Conservation (phyloP, 176 grass and related monocot species). For the Rhynchospora tenuis region DNA sequence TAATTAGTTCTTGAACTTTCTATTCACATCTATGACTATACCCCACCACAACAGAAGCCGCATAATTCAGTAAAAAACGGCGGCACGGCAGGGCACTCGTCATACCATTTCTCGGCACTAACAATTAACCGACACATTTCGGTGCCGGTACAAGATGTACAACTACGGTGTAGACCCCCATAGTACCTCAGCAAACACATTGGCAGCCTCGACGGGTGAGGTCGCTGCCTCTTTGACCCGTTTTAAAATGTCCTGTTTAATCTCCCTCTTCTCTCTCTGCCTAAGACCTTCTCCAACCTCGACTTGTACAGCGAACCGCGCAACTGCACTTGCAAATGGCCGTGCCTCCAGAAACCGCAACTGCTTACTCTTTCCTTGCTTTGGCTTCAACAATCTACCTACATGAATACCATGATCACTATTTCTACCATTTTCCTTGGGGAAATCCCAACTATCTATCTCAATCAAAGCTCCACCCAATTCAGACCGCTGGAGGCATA, state of each 20-base stretch:
- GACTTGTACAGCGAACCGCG: slow-evolving; percentile 70
- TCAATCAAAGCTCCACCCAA: slow-evolving; percentile 37
- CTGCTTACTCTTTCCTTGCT: background rate
- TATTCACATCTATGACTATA: slow-evolving; percentile 5
- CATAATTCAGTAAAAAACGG: background rate
- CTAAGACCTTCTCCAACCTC: slow-evolving; percentile 66
- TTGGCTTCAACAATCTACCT: slow-evolving; percentile 7
- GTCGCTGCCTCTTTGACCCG: slow-evolving; percentile 55
- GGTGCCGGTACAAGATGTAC: background rate
- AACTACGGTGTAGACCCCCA: slow-evolving; percentile 67
- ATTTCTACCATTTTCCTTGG: background rate
- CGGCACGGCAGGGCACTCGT: background rate
- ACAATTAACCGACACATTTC: background rate
- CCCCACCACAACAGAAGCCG: background rate
- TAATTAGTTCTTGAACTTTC: background rate
- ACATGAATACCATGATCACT: background rate
- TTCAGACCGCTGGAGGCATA: slow-evolving; percentile 64
- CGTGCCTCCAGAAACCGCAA: background rate
- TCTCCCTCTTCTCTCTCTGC: slow-evolving; percentile 47
- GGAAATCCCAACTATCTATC: background rate
- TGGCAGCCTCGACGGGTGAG: slow-evolving; percentile 47
- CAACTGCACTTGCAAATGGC: slow-evolving; percentile 70
- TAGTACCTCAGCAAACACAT: slow-evolving; percentile 61
- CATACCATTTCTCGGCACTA: background rate
- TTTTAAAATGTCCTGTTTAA: slow-evolving; percentile 67